Base-by-base conservation (phyloP, 495 filamentous ascomycete species). In the Aspergillus nanangensis region DNA sequence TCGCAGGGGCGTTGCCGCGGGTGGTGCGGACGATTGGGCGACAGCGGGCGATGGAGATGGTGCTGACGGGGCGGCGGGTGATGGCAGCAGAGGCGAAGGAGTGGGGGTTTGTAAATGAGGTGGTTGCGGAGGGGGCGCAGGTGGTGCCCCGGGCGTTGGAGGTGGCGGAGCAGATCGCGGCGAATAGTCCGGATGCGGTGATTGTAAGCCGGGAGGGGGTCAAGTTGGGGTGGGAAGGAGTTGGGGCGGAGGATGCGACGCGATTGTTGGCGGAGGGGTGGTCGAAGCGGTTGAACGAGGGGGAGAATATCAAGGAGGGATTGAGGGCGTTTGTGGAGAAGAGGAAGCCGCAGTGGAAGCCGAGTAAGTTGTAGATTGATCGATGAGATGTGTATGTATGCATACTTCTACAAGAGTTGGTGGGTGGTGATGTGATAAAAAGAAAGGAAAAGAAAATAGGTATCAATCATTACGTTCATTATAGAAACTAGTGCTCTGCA, bases 271-370 rank as follows among this genome's bases (percentile, higher is more conserved):
- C 70, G 35, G 75, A 77, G 48, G 78, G 74, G 5, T 75, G 79
- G 77, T 85, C 74, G 57, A 66, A 57, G 50, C 61, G 71, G 58
- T 73, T 95, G 52, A 70, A 82, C 44, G 72, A 61, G 18, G 89
- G 87, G 4, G 81, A 88, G 66, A 94, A 94, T 72, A 83, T 88
- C 53, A 78, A 71, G 60, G 90, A 94, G 69, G 90, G 88, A 0
- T 63, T 94, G 41, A 72, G 53, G 69, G 86, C 84, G 44, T 95
- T 95, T 75, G 80, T 87, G 44, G 88, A 92, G 78, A 90, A 81
- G 73, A 77, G 87, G 69, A 75, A 77, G 66, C 80, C 87, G 21
- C 72, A 67, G 47, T 94, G 90, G 88, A 76, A 74, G 60, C 75
- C 83, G 59, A 86, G 84, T 64, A 93, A 92, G 71, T 54, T 95